phyloP scores from a whole-genome alignment of 2,329 filamentous ascomycete species.

The Hypomyces rosellus region DNA sequence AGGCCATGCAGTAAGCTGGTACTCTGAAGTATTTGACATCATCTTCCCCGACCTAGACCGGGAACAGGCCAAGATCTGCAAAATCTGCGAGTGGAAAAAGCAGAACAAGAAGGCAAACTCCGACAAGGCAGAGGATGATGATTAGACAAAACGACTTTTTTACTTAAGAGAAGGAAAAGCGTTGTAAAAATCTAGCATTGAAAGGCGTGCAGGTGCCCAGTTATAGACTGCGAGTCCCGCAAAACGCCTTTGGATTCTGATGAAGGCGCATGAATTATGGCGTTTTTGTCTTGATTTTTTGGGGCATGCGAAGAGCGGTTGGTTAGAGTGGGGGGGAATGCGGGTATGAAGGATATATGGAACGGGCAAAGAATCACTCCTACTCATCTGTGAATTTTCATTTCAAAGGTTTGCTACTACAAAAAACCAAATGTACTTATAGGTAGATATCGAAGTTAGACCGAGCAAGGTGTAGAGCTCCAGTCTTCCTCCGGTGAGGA shows the following conservation, averaged over 20 bases:
- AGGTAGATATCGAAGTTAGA: not conserved
- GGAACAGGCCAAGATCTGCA: slow-evolving; percentile 68
- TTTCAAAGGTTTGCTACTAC: not conserved
- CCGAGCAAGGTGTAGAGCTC: not conserved
- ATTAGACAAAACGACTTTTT: slow-evolving; percentile 18
- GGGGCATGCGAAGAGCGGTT: not conserved
- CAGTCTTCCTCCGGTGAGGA: not conserved
- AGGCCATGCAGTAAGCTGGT: slow-evolving; percentile 88
- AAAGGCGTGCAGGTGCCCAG: not conserved
- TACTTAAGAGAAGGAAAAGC: not conserved
- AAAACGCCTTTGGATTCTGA: slow-evolving; percentile 1
- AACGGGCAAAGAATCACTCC: slow-evolving; percentile 4
- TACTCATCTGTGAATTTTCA: slow-evolving; percentile 7
- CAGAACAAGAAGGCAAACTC: slow-evolving; percentile 32
- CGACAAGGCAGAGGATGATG: slow-evolving; percentile 30
- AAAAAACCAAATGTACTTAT: not conserved
- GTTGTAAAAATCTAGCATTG: not conserved
- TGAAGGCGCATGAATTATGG: slow-evolving; percentile 7
- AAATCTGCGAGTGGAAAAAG: slow-evolving; percentile 48
- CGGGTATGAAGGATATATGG: not conserved
- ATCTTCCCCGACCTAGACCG: slow-evolving; percentile 79
- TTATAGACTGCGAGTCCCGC: not conserved
- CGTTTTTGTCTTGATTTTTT: slow-evolving; percentile 4
- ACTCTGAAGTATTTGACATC: slow-evolving; percentile 84
- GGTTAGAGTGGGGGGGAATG: not conserved